phyloP scores from a whole-genome alignment of 179 eudicot genomes.

The Silene coronaria region DNA sequence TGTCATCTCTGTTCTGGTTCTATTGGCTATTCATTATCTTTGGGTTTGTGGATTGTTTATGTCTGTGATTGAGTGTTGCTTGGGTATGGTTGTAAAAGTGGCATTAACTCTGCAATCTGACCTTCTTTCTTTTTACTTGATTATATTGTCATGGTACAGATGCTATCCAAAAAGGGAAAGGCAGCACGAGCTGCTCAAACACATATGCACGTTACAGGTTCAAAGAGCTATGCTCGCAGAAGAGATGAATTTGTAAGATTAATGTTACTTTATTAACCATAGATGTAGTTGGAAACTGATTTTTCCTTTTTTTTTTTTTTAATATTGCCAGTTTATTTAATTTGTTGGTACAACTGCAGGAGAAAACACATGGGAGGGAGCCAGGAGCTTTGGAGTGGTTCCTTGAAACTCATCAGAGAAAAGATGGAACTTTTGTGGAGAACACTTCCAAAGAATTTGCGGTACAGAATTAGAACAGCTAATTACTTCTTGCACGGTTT shows the following conservation, averaged over 20 bases:
- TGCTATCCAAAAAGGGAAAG: slow-evolving; percentile 30
- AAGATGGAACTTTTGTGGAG: slow-evolving; percentile 32
- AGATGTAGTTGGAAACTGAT: neutral
- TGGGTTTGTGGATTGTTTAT: neutral
- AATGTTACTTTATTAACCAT: neutral
- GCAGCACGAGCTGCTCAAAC: slow-evolving; percentile 33
- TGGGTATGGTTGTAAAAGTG: neutral
- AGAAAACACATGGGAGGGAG: slow-evolving; percentile 30
- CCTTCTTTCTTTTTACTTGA: neutral
- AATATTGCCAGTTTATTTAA: neutral
- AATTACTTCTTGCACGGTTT: neutral
- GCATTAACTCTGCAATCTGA: neutral
- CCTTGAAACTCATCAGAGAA: slow-evolving; percentile 31
- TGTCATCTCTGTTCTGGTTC: slow-evolving; percentile 1
- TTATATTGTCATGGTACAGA: slow-evolving; percentile 16
- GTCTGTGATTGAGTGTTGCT: neutral
- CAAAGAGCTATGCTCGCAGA: slow-evolving; percentile 37
- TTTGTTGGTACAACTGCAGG: slow-evolving; percentile 20
- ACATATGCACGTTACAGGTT: slow-evolving; percentile 33
- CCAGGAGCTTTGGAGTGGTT: slow-evolving; percentile 41
- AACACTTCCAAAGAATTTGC: slow-evolving; percentile 29
- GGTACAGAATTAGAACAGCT: slow-evolving; percentile 20
- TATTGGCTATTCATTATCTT: neutral
- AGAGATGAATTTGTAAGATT: slow-evolving; percentile 38
- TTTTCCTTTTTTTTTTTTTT: neutral